Evolutionary conservation across 192 early-diverging fungal genomes (phyloP).

Genomic region (Spinellus fusiger): DNA sequence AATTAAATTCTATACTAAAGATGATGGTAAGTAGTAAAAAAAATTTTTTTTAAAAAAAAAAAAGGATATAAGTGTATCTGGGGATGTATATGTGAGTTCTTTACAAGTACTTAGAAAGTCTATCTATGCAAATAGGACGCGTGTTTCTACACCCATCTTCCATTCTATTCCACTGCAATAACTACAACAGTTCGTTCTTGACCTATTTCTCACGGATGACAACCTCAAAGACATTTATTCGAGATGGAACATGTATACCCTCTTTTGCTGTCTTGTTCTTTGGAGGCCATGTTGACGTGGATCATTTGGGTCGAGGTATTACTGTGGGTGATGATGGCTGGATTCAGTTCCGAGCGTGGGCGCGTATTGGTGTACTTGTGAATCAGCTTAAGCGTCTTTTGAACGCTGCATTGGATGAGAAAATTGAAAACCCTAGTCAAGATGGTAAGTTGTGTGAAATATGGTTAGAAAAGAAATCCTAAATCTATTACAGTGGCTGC

Average conservation of each 20-base stretch:
- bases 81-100: too few species aligned
- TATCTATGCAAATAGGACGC: constrained; percentile 42
- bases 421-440: constrained; percentile 61
- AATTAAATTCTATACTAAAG: constrained; percentile 64
- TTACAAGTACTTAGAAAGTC: too few species aligned
- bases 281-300: constrained; percentile 71
- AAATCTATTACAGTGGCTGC: constrained; percentile 4
- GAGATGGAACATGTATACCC: constrained; percentile 56
- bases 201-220: constrained; percentile 63
- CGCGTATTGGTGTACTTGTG: constrained; percentile 66
- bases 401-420: constrained; percentile 61
- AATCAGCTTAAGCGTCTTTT: constrained; percentile 69
- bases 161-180: constrained; percentile 52
- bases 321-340: constrained; percentile 49
- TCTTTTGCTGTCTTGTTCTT: constrained; percentile 75
- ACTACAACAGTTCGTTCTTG: constrained; percentile 60
- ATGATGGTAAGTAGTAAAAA: constrained; percentile 31
- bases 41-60: not conserved
- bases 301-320: constrained; percentile 62
- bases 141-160: constrained; percentile 88
- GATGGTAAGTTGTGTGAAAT: constrained; percentile 28
- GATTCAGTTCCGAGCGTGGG: constrained; percentile 66
- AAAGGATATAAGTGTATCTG: too few species aligned
- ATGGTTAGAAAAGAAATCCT: not conserved
- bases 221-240: constrained; percentile 61